phyloP scores from a whole-genome alignment of 768 basidiomycete species.

The Kwoniella pini region DNA sequence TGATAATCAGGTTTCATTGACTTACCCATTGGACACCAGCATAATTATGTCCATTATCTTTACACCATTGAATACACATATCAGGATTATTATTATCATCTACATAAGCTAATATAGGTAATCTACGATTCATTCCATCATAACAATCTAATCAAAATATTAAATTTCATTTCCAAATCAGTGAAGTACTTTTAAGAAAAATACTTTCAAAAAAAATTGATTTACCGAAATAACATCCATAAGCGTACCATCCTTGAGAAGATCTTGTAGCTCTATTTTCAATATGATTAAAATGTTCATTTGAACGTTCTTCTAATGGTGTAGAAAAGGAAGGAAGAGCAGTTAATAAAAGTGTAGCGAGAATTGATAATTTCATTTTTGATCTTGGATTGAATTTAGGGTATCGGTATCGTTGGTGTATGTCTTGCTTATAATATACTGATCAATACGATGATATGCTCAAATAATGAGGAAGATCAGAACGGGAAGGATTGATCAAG shows the following conservation, averaged over 20 bases:
- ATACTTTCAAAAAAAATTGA: neutral
- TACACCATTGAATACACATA: slow-evolving; percentile 25
- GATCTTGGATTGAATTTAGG: neutral
- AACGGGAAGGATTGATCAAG: no score
- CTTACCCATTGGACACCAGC: slow-evolving; percentile 32
- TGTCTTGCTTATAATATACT: no score
- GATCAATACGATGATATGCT: no score
- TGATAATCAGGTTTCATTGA: neutral
- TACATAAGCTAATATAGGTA: slow-evolving; percentile 24
- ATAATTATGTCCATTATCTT: slow-evolving; percentile 19
- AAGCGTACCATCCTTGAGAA: slow-evolving; percentile 31
- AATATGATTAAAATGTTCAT: slow-evolving; percentile 7
- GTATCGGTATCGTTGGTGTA: no score
- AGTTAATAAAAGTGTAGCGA: neutral
- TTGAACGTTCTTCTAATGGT: slow-evolving; percentile 11
- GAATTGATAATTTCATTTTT: slow-evolving; percentile 9
- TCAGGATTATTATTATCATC: slow-evolving; percentile 25
- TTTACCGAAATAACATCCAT: slow-evolving; percentile 33
- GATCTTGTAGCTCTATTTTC: slow-evolving; percentile 15
- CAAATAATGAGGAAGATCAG: no score
- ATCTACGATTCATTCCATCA: slow-evolving; percentile 29
- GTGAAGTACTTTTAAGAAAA: neutral
- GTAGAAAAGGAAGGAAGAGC: neutral
- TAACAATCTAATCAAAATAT: slow-evolving; percentile 23
- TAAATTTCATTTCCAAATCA: no score